These are phyloP conservation scores for Microglena sp. DNA, from an alignment of 139 green algal genomes.

Conservation along the genomic window DNA sequence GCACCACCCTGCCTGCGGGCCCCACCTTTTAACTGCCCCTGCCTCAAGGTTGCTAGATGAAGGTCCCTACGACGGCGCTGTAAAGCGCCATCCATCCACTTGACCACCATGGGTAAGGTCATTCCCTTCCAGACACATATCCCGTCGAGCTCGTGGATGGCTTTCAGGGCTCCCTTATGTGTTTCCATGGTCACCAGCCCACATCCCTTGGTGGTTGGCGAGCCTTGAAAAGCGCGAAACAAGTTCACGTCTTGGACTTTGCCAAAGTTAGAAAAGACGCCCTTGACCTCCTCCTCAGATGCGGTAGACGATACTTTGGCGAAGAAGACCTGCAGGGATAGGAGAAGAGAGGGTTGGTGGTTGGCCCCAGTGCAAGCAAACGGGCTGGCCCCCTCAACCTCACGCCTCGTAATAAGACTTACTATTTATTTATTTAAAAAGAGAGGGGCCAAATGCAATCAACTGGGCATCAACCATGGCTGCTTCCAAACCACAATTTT, in stretches of 20 bases:
- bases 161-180: slow-evolving; percentile 31
- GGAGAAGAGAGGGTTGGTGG: too few relatives aligned
- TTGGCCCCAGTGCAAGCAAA: not conserved
- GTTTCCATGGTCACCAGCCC: slow-evolving; percentile 48
- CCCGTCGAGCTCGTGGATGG: slow-evolving; percentile 35
- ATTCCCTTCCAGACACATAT: slow-evolving; percentile 40
- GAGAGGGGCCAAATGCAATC: not conserved
- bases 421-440: slow-evolving; percentile 1
- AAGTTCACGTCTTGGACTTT: slow-evolving; percentile 50
- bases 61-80: slow-evolving; percentile 40
- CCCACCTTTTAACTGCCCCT: too few relatives aligned
- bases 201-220: slow-evolving; percentile 42
- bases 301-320: slow-evolving; percentile 46
- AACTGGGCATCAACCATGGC: not conserved
- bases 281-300: slow-evolving; percentile 37
- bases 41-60: slow-evolving; percentile 40
- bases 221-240: slow-evolving; percentile 47
- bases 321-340: slow-evolving; percentile 37
- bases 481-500: not conserved
- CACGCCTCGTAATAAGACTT: not conserved
- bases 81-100: slow-evolving; percentile 54
- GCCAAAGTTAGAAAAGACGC: slow-evolving; percentile 34
- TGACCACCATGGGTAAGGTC: slow-evolving; percentile 49
- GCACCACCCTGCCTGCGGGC: too few relatives aligned
- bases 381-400: too few relatives aligned